phyloP scores from a whole-genome alignment of 2,329 filamentous ascomycete genomes.

The Penicillium sp. region DNA sequence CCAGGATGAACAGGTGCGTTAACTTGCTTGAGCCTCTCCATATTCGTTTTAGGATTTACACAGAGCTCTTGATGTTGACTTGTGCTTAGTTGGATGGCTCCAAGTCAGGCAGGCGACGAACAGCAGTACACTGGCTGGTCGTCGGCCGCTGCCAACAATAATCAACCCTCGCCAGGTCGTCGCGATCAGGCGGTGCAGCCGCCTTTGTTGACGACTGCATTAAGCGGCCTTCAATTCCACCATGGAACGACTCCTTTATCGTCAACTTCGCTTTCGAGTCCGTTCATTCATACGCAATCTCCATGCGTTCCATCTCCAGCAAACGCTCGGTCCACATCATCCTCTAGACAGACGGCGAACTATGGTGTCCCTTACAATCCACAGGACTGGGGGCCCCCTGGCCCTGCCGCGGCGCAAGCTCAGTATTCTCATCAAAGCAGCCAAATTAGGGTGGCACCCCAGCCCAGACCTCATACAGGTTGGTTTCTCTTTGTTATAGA shows the following conservation, averaged over 20 bases:
- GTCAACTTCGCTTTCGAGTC: conserved; percentile 45
- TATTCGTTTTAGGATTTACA: conserved; percentile 3
- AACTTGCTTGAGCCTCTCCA: conserved; percentile 11
- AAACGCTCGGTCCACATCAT: conserved; percentile 33
- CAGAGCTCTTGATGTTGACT: conserved; percentile 22
- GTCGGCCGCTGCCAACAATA: conserved; percentile 28
- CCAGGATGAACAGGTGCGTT: conserved; percentile 41
- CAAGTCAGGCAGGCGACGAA: conserved; percentile 35
- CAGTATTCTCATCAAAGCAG: conserved; percentile 30
- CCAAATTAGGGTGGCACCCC: conserved; percentile 29
- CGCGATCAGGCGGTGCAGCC: conserved; percentile 45
- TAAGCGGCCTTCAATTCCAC: conserved; percentile 40
- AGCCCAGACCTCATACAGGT: conserved; percentile 33
- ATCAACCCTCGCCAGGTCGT: conserved; percentile 39
- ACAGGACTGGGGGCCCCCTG: conserved; percentile 49
- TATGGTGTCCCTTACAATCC: conserved; percentile 51
- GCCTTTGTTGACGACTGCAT: conserved; percentile 43
- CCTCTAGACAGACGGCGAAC: conserved; percentile 36
- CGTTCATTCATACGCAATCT: conserved; percentile 42
- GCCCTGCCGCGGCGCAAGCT: conserved; percentile 28
- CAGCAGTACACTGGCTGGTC: conserved; percentile 34
- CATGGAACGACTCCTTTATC: conserved; percentile 41
- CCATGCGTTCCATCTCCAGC: conserved; percentile 39
- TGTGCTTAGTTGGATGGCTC: conserved; percentile 31
- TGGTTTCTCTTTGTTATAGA: conserved; percentile 12